These are phyloP conservation scores for Mycena floridula DNA, from an alignment of 768 basidiomycete species.

Conservation along the genomic window DNA sequence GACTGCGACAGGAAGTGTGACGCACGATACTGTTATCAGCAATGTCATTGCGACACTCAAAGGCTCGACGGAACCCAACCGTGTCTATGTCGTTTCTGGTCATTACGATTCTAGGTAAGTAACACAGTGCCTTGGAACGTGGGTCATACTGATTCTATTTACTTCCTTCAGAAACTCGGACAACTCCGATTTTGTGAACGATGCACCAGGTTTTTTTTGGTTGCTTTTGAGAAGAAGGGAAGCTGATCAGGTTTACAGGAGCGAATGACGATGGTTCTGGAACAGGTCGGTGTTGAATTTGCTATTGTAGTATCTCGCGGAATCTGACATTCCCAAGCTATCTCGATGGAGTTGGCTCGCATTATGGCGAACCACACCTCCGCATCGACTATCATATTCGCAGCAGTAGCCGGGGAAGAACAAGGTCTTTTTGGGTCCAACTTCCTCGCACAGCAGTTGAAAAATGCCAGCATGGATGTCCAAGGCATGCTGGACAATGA, in stretches of 20 bases:
- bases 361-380: constrained; percentile 42
- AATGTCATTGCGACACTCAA: constrained; percentile 46
- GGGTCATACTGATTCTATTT: no score
- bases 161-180: no score
- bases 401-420: constrained; percentile 39
- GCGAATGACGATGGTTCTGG: constrained; percentile 38
- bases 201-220: neutral
- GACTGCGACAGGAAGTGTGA: constrained; percentile 26
- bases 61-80: constrained; percentile 41
- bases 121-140: no score
- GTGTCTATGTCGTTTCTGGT: constrained; percentile 47
- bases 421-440: constrained; percentile 44
- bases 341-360: constrained; percentile 47
- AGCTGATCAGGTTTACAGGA: no score
- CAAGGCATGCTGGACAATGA: constrained; percentile 57
- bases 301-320: constrained; percentile 45
- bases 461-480: constrained; percentile 37
- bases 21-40: constrained; percentile 38
- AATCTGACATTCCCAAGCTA: no score
- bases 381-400: constrained; percentile 46
- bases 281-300: constrained; percentile 48
- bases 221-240: no score
- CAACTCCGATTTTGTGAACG: constrained; percentile 8
- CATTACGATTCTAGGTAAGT: constrained; percentile 51
- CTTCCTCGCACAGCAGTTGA: constrained; percentile 39